phyloP scores from a whole-genome alignment of 2,329 filamentous ascomycete genomes.

The Fusarium sp. region DNA sequence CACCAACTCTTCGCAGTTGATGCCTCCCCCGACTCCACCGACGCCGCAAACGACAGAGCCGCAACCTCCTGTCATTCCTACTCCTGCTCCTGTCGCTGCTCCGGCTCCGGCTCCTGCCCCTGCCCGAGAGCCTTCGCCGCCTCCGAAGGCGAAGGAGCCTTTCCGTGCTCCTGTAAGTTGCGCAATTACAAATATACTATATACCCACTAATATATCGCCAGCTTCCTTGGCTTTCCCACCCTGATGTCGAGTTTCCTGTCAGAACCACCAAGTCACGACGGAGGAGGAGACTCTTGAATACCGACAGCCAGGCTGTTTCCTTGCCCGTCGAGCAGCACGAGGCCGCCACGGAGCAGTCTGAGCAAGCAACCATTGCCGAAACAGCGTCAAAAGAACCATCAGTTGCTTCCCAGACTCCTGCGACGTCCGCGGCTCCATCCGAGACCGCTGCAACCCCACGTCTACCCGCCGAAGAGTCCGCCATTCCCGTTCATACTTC shows the following conservation, averaged over 20 bases:
- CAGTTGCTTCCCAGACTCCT: conserved; percentile 28
- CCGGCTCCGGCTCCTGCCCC: conserved; percentile 22
- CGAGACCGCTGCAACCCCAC: conserved; percentile 32
- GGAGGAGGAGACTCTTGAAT: conserved; percentile 57
- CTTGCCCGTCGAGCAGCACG: conserved; percentile 56
- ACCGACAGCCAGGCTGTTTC: conserved; percentile 56
- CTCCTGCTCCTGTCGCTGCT: conserved; percentile 19
- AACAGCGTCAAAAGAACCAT: conserved; percentile 27
- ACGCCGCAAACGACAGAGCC: conserved; percentile 56
- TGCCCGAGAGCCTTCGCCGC: conserved; percentile 39
- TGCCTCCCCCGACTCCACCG: conserved; percentile 60
- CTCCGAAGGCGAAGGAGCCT: conserved; percentile 43
- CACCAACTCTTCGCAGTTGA: conserved; percentile 59
- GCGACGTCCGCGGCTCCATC: conserved; percentile 32
- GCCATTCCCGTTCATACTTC: conserved; percentile 53
- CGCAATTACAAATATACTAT: not conserved
- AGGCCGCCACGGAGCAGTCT: conserved; percentile 45
- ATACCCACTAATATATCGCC: conserved; percentile 10
- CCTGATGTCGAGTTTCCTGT: conserved; percentile 65
- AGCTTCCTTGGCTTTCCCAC: conserved; percentile 71
- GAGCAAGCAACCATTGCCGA: conserved; percentile 33
- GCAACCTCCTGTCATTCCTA: conserved; percentile 41
- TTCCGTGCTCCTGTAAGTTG: conserved; percentile 64
- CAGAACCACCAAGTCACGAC: conserved; percentile 52
- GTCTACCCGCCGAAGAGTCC: conserved; percentile 49